Evolutionary conservation across 2,329 filamentous ascomycete species (phyloP), one percentile per base, ranked within the genome.

Genomic region (Hypoxylon sp.): DNA sequence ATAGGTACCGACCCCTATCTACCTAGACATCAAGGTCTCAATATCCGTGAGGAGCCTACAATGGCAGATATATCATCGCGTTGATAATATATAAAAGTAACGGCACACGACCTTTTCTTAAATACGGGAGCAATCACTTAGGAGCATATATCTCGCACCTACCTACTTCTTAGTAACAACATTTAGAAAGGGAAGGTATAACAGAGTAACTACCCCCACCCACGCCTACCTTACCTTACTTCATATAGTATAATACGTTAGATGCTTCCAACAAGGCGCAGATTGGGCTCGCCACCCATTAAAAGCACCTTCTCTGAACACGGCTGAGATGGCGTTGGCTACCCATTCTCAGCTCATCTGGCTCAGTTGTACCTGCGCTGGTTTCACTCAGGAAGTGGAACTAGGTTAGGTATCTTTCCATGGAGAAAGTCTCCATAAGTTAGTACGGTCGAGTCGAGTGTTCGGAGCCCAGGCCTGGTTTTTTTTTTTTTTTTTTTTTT

Each of bases 251-350:
- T 29, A 17, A 31, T 51, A 51, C 2, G 26, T 22, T 14, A 10
- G 11, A n/a, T n/a, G n/a, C 4, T n/a, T 8, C 9, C 24, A 51
- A 51, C 11, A 29, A 51, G 47, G 52, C 4, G 35, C 29, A n/a
- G 52, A 55, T 39, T 55, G 52, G 37, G 8, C n/a, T 55, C 19
- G 52, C 22, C 37, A 46, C 24, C 52, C 52, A 55, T 55, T n/a
- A n/a, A 37, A 55, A 55, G 22, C 37, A 5, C 26, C 26, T 51
- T n/a, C 29, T 31, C 29, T n/a, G n/a, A 35, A 24, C 9, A 29
- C 13, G 29, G 13, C 29, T 19, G 4, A 8, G n/a, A 33, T 17
- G 48, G 26, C n/a, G 48, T 17, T 51, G 48, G 26, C 48, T 19
- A 51, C 29, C 29, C 44, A 19, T 24, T n/a, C n/a, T n/a, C n/a